Evolutionary conservation across 495 filamentous ascomycete genomes (phyloP).

Genomic region (Cenococcum geophilum): DNA sequence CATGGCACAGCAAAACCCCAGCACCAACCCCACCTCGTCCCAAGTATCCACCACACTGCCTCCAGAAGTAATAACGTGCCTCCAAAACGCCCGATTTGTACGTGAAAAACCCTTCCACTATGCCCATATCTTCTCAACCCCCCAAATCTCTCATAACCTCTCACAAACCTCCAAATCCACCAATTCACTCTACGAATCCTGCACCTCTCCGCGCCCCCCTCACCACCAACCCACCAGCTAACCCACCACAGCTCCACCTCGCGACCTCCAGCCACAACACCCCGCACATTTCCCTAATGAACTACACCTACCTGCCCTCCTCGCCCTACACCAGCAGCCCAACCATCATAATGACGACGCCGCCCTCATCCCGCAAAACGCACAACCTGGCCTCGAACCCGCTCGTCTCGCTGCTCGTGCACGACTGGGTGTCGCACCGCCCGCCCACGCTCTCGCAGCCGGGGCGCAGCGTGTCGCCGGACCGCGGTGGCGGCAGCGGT

Average conservation of each 20-base stretch:
- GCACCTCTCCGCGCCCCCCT: slow-evolving; percentile 1
- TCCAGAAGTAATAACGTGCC: slow-evolving; percentile 75
- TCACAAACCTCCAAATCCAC: background rate
- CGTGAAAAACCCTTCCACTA: slow-evolving; percentile 21
- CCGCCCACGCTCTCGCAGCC: slow-evolving; percentile 62
- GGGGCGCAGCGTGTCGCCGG: slow-evolving; percentile 12
- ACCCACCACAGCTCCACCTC: slow-evolving; percentile 68
- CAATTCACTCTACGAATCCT: background rate
- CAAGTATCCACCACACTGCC: slow-evolving; percentile 65
- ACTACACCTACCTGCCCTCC: slow-evolving; percentile 91
- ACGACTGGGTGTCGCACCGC: slow-evolving; percentile 96
- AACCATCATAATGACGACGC: slow-evolving; percentile 31
- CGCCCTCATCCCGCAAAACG: slow-evolving; percentile 65
- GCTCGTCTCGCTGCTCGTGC: slow-evolving; percentile 86
- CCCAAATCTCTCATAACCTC: background rate
- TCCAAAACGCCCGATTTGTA: slow-evolving; percentile 94
- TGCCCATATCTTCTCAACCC: background rate
- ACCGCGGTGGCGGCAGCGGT: no score
- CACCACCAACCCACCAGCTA: background rate
- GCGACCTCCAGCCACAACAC: slow-evolving; percentile 76
- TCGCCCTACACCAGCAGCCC: slow-evolving; percentile 60
- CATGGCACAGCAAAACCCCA: background rate
- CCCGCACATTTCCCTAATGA: slow-evolving; percentile 96
- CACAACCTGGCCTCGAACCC: slow-evolving; percentile 82
- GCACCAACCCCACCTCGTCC: slow-evolving; percentile 35